phyloP scores from a whole-genome alignment of 805 yeast genomes.

The Saccharomycopsis fibuligera region DNA sequence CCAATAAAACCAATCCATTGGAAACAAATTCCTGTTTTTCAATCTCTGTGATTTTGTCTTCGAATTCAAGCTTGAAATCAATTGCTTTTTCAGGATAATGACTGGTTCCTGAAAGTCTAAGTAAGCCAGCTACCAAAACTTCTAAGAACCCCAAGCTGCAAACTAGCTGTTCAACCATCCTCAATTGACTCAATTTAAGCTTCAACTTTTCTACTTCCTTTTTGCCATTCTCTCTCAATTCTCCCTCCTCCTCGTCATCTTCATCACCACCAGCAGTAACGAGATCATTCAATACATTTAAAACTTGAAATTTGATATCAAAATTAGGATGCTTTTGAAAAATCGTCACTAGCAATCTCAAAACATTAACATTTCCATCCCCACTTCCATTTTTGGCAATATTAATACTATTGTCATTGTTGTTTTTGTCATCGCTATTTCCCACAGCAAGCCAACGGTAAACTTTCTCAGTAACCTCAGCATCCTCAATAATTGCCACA shows the following conservation, averaged over 20 bases:
- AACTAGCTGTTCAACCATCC: too few species aligned
- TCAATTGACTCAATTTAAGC: too few species aligned
- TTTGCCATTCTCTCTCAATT: too few species aligned
- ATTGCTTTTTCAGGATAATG: too few species aligned
- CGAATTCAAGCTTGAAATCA: too few species aligned
- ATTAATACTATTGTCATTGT: neutral
- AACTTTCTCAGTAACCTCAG: neutral
- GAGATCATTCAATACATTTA: slow-evolving; percentile 6
- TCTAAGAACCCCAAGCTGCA: too few species aligned
- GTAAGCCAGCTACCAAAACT: too few species aligned
- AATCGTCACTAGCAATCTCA: neutral
- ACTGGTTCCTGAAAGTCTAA: too few species aligned
- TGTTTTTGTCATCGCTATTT: too few species aligned
- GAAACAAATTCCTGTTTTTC: slow-evolving; percentile 5
- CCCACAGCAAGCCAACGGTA: slow-evolving; percentile 3
- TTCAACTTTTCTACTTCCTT: too few species aligned
- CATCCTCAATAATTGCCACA: slow-evolving; percentile 2
- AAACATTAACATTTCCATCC: neutral
- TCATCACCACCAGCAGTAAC: neutral
- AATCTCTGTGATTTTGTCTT: slow-evolving; percentile 7
- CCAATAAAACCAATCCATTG: neutral
- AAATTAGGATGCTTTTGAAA: slow-evolving; percentile 5
- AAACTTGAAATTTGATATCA: slow-evolving; percentile 8
- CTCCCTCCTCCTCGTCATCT: neutral
- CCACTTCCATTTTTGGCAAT: neutral